Conservation (phyloP, 495 filamentous ascomycete species). For the Venustampulla echinocandica region DNA sequence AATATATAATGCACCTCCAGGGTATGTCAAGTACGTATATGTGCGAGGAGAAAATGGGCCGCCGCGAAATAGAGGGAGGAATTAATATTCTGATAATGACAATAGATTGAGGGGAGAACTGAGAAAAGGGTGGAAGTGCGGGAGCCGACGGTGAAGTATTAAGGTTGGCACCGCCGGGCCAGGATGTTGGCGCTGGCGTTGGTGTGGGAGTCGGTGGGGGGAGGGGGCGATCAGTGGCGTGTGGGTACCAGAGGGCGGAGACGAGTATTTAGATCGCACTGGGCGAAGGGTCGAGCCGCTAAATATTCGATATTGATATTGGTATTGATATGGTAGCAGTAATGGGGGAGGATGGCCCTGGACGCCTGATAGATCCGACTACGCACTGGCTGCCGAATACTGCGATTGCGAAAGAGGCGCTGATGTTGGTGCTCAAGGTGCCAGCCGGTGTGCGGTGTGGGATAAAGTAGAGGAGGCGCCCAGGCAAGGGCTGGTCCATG, state of each 20-base stretch:
- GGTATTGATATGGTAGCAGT: conserved; percentile 9
- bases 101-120: conserved; percentile 3
- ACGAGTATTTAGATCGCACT: conserved; percentile 17
- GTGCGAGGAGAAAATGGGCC: conserved; percentile 12
- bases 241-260: conserved; percentile 16
- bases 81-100: conserved; percentile 2
- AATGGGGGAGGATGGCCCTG: conserved; percentile 6
- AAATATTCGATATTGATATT: no score
- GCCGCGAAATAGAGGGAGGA: conserved; percentile 3
- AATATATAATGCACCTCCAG: conserved; percentile 19
- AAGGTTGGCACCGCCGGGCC: conserved; percentile 2
- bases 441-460: no score
- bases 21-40: conserved; percentile 15
- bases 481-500: not conserved
- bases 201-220: not conserved
- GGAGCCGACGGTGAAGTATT: not conserved
- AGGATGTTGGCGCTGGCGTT: not conserved
- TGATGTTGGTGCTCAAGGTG: no score
- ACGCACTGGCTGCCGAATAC: no score
- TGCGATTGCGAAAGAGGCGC: no score
- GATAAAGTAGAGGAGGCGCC: conserved; percentile 1
- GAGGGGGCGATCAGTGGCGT: conserved; percentile 16
- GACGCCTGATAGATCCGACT: no score
- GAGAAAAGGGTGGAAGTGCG: conserved; percentile 3
- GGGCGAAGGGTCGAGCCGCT: conserved; percentile 8